These are phyloP conservation scores for Basipetospora chlamydospora DNA, from an alignment of 2,329 filamentous ascomycete genomes.

Conservation along the genomic window DNA sequence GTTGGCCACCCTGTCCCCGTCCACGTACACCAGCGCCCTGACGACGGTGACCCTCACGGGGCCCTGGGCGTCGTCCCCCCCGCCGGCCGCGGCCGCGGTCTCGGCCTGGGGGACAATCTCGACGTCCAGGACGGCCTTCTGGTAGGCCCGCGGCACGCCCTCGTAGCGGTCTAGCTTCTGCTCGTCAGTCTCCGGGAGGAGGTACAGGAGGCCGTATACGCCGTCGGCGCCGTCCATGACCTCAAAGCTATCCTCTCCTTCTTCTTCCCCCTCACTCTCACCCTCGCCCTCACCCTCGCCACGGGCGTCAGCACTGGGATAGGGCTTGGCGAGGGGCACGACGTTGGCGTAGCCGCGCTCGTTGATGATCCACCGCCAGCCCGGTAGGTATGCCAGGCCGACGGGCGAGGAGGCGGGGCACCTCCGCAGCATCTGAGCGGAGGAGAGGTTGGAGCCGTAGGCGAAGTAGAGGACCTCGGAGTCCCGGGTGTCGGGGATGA, in stretches of 20 bases:
- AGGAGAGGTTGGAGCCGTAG: constrained; percentile 57
- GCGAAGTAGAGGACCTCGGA: constrained; percentile 47
- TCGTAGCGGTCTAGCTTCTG: constrained; percentile 38
- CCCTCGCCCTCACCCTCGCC: constrained; percentile 1
- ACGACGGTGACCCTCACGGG: background rate
- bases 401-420: constrained; percentile 43
- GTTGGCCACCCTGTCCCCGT: constrained; percentile 16
- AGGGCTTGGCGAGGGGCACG: constrained; percentile 17
- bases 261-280: no score
- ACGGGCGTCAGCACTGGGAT: background rate
- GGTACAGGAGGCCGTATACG: constrained; percentile 45
- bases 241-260: no score
- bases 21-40: constrained; percentile 44
- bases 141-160: constrained; percentile 48
- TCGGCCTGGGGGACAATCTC: background rate
- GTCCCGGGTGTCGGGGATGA: background rate
- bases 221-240: constrained; percentile 15
- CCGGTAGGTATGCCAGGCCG: constrained; percentile 39
- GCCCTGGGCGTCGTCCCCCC: constrained; percentile 8
- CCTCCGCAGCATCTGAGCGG: constrained; percentile 46
- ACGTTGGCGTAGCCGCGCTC: constrained; percentile 54
- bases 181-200: constrained; percentile 35
- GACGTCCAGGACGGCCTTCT: constrained; percentile 29
- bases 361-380: constrained; percentile 54
- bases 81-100: constrained; percentile 7